Conservation (phyloP, 495 filamentous ascomycete species). For the Stereocaulon alpinum region DNA sequence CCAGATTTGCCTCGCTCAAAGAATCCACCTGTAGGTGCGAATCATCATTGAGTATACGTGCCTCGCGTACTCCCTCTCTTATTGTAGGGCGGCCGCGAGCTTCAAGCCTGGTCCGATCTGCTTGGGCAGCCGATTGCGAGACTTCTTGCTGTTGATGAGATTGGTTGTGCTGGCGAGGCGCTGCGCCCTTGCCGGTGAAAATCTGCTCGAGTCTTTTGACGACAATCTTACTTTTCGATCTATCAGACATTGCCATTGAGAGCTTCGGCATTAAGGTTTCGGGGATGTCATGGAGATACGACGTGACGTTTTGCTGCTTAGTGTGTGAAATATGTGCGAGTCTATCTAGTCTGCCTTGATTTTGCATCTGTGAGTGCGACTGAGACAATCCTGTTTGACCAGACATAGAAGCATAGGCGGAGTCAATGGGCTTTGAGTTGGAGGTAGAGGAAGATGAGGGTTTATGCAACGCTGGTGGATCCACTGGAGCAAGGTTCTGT, state of each 20-base stretch:
- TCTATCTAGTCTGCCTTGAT: neutral
- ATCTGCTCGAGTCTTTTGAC: conserved; percentile 64
- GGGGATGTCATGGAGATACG: conserved; percentile 51
- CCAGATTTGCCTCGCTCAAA: conserved; percentile 7
- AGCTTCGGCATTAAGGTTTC: conserved; percentile 45
- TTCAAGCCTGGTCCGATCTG: conserved; percentile 27
- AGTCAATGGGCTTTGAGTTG: conserved; percentile 49
- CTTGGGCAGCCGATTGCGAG: conserved; percentile 34
- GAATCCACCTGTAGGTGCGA: conserved; percentile 13
- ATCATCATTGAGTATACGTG: conserved; percentile 32
- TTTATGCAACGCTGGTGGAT: conserved; percentile 6
- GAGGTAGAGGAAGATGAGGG: conserved; percentile 37
- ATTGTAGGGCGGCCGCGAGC: conserved; percentile 22
- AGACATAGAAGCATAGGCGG: conserved; percentile 66
- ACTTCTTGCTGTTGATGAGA: conserved; percentile 45
- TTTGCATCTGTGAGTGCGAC: neutral
- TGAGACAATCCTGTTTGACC: conserved; percentile 15
- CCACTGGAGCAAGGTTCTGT: neutral
- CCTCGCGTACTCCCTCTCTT: conserved; percentile 39
- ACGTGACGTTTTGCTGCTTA: conserved; percentile 33
- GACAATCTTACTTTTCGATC: conserved; percentile 58
- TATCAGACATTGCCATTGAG: conserved; percentile 46
- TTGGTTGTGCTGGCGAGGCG: conserved; percentile 32
- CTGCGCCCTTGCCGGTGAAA: conserved; percentile 58
- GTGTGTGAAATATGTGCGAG: conserved; percentile 20